Evolutionary conservation across 352 stramenopile species (phyloP), one percentile per base, ranked within the genome.

Genomic region (Phytopythium oedochilum): DNA sequence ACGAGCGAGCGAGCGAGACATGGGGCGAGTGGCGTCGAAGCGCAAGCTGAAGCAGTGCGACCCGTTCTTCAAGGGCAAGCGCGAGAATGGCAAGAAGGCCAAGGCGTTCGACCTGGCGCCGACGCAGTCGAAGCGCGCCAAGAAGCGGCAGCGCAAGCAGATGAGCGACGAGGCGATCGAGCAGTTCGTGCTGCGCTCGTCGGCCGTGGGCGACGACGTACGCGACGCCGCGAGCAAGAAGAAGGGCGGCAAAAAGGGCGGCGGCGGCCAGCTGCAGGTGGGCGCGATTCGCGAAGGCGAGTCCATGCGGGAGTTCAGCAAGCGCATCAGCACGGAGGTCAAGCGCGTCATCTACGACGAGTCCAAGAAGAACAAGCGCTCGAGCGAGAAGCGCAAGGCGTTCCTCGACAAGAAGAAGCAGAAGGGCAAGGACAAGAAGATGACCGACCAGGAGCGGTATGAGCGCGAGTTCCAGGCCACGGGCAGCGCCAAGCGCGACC

Each of bases 31-130:
- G 42, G 68, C 61, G 34, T 69, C 68, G 42, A 94, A 94, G 73
- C 79, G 81, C 61, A 94, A 94, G 72, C 66, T 94, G 45, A 94
- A 94, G 75, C 69, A 86, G 57, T 89, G 79, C 70, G 84, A 94
- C 53, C 84, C 84, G 59, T 92, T 92, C 73, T 94, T 92, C 63
- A 91, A 92, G 64, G 84, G 81, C 29, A 86, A 78, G 61, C 76
- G 80, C 40, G 70, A 82, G 18, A 82, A 74, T 60, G 82, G 79
- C 38, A 88, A 88, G 66, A 89, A 90, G 60, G 53, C 64, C 5
- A 84, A 83, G 70, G 68, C 74, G 40, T 86, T 76, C 36, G 79
- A 94, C 54, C 64, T 89, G 40, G 64, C 83, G 29, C 81, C 83
- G 10, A 86, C 70, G 9, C 48, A 86, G 59, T 92, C 82, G 36